phyloP scores from a whole-genome alignment of 305 asterid genomes.

The Caryopteris hybrid region DNA sequence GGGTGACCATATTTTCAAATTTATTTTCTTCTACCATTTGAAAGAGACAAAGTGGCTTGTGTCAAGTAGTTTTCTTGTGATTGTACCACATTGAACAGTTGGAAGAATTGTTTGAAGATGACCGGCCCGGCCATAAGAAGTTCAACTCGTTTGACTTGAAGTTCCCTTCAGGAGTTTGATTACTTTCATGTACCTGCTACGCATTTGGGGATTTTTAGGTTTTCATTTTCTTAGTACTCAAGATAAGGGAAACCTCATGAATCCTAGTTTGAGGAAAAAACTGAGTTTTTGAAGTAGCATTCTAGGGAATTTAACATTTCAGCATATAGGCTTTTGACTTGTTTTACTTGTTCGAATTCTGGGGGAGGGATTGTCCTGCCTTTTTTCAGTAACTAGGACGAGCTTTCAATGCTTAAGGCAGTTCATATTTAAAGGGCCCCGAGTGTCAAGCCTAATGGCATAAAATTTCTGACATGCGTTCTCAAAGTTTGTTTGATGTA shows the following conservation, averaged over 20 bases:
- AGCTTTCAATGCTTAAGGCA: neutral
- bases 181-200: neutral
- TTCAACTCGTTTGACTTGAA: conserved; percentile 3
- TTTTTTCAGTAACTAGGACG: neutral
- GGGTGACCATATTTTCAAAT: neutral
- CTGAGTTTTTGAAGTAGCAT: neutral
- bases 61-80: neutral
- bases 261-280: neutral
- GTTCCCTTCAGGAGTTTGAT: conserved; percentile 6
- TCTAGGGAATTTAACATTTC: neutral
- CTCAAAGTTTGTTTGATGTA: conserved; percentile 6
- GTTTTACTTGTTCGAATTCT: neutral
- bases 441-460: conserved; percentile 10
- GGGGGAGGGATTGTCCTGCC: neutral
- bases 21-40: neutral
- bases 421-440: neutral
- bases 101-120: neutral
- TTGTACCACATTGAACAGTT: neutral
- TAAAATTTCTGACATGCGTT: neutral
- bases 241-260: neutral
- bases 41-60: neutral
- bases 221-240: neutral
- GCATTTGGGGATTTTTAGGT: neutral
- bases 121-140: neutral
- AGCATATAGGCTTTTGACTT: neutral